Evolutionary conservation across 1,284 basidiomycete species (phyloP).

Genomic region (Irpex rosettiformis): DNA sequence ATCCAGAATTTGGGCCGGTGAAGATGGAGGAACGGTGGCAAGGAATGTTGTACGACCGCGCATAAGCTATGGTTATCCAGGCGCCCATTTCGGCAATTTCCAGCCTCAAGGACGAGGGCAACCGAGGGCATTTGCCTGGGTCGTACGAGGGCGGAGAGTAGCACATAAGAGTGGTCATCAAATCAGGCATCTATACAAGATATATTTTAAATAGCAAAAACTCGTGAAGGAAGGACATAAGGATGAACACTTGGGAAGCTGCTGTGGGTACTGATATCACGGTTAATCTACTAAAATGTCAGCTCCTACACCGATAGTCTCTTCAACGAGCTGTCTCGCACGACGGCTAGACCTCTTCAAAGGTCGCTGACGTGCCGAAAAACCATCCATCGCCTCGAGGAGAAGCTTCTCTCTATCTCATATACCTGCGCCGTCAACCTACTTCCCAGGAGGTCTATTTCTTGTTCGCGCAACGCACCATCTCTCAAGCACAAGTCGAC

Average conservation of each 20-base stretch:
- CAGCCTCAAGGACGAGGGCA: background rate
- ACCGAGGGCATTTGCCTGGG: background rate
- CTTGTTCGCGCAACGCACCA: conserved; percentile 30
- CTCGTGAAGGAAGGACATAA: too few relatives aligned
- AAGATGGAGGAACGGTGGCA: background rate
- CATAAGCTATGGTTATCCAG: background rate
- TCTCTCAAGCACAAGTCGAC: conserved; percentile 33
- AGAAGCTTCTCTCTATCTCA: conserved; percentile 9
- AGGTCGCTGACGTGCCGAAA: background rate
- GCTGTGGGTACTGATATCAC: background rate
- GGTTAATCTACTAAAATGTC: too few relatives aligned
- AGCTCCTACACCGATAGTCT: background rate
- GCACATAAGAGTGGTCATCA: too few relatives aligned
- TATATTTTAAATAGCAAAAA: too few relatives aligned
- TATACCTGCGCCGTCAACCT: conserved; percentile 7
- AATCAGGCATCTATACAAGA: too few relatives aligned
- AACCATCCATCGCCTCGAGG: background rate
- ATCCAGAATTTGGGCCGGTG: background rate
- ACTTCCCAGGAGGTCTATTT: conserved; percentile 19
- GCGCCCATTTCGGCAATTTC: background rate
- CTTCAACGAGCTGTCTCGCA: background rate
- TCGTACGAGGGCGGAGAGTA: too few relatives aligned
- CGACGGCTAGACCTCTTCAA: background rate
- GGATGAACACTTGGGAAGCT: background rate
- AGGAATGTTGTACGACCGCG: background rate